Evolutionary conservation across 208 protist species (phyloP).

Genomic region (Leishmania mexicana): DNA sequence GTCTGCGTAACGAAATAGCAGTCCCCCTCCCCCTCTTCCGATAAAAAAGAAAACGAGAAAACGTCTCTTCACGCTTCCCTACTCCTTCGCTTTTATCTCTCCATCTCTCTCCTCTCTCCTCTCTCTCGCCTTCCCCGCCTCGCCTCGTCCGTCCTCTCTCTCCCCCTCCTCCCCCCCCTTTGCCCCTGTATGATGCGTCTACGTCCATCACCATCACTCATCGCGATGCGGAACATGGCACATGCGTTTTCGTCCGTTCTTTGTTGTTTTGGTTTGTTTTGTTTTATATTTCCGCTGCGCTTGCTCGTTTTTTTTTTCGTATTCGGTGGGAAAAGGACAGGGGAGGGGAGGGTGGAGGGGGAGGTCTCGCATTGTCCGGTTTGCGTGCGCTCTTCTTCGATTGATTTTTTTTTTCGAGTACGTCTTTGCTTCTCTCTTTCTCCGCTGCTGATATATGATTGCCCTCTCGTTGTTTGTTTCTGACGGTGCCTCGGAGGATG

Average conservation of each 20-base stretch:
- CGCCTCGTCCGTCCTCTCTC: too few species aligned
- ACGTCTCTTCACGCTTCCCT: constrained; percentile 7
- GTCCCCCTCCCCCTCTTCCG: too few species aligned
- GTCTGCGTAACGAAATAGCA: too few species aligned
- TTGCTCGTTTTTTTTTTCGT: too few species aligned
- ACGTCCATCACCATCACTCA: background rate
- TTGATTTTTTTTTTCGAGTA: background rate
- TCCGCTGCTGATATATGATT: background rate
- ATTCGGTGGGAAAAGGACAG: too few species aligned
- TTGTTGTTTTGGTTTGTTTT: too few species aligned
- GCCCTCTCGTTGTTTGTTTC: background rate
- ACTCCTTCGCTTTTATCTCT: background rate
- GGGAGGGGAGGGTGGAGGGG: too few species aligned
- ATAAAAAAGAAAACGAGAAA: background rate
- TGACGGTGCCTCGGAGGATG: background rate
- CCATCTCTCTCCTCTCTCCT: background rate
- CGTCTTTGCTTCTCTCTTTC: background rate
- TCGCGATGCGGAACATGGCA: background rate
- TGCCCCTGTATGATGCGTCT: background rate
- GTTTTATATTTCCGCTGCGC: too few species aligned
- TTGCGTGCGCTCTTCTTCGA: background rate
- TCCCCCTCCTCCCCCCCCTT: too few species aligned
- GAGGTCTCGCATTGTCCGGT: background rate
- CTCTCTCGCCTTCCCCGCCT: too few species aligned
- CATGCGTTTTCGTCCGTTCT: background rate